Evolutionary conservation across 306 rosid genomes (phyloP), one percentile per base, ranked within the genome.

Genomic region (Mucuna pruriens): DNA sequence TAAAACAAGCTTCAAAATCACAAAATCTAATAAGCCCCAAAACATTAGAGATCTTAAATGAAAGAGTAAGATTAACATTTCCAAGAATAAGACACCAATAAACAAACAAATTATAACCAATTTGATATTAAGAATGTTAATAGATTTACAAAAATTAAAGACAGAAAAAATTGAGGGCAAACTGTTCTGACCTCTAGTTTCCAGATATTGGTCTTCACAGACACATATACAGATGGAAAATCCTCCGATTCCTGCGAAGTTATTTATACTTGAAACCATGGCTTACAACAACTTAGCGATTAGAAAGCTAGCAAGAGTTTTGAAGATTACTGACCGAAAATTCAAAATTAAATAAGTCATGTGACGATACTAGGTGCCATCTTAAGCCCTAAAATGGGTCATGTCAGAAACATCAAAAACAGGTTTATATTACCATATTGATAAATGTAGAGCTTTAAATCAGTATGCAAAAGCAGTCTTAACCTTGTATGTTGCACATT

Each of bases 401-500:
- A 76, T 73, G 26, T 26, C 7, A 51, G 66, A 75, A 76, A 74
- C 81, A 82, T 54, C 68, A 71, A 78, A 19, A 72, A 75, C 58
- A 72, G 58, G 65, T 57, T 39, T 54, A 52, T 63, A 48, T 66
- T 67, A 46, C 74, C 78, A 69, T 55, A 75, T 60, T 34, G 23
- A 39, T 69, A 81, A 68, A 40, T 23, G 19, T 46, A 57, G 20
- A 57, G 40, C 48, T 45, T 44, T 54, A 49, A 39, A 66, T 66
- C 22, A 33, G 17, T 16, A 77, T 33, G 52, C 12, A 79, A 10
- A 60, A 67, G 82, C 55, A 72, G 79, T 25, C 23, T 33, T 66
- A 80, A 96, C 99, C 99, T 96, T 88, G 77, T 84, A 93, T 86
- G 94, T 87, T 61, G 86, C 90, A 84, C 98, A 93, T 84, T 68